Evolutionary conservation across 208 protist genomes (phyloP), one percentile per base, ranked within the genome.

Genomic region (Trichomonas vaginalis): DNA sequence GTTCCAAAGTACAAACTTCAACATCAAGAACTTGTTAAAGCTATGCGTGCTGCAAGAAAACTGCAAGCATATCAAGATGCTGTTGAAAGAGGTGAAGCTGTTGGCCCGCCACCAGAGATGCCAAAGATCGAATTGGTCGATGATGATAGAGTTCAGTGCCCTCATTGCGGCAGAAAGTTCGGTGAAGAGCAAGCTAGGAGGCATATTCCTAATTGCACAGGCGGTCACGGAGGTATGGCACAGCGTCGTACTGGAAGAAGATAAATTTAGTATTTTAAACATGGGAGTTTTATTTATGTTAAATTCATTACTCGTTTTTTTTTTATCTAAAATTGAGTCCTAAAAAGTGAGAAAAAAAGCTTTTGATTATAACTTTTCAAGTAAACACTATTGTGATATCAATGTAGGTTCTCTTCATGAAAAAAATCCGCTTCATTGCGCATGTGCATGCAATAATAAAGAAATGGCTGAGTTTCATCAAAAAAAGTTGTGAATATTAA

Each of bases 141-240:
- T 32, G 82, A 88, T 88, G 82, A 88, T 42, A 88, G 82, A 88
- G 40, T 88, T 88, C 82, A 88, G 37, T 88, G 82, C 40, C 82
- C 82, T 35, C 35, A 48, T 48, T 88, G 82, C 17, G 82, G 82
- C 0, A 88, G 82, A 47, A 88, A 88, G 40, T 88, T 88, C 40
- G 35, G 40, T 8, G 17, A 45, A 88, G 82, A 88, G 32, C 40
- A 45, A 42, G 82, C 82, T 48, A n/a, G 17, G 48, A 88, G 82
- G 32, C 82, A 88, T 42, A 88, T 88, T 88, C 0, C 82, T 48
- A 47, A n/a, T 17, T 88, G 82, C 17, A 40, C 23, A 48, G 40
- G 82, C 40, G 79, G 79, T 42, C 35, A 42, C 79, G 79, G 79
- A 9, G 79, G 79, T 42, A 37, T 40, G 10, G 10, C 79, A 12